A percentile compares a stretch with the other conserved stretches of the same genome.
Conservation (phyloP, 257 asterid species). For the Nicotiana tomentosiformis region DNA sequence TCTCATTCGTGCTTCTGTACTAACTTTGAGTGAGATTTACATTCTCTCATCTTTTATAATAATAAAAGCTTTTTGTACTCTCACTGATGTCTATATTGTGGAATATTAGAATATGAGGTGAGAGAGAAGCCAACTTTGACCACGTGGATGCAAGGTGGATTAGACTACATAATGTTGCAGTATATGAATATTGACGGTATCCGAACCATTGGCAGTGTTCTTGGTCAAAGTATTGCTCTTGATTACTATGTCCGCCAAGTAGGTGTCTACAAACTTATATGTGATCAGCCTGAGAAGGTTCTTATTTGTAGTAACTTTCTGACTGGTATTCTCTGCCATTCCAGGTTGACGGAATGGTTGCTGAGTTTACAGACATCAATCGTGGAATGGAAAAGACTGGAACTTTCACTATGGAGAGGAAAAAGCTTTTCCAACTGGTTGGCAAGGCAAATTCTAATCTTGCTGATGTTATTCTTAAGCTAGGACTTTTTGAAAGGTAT, state of each 20-base stretch:
- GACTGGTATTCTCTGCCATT: constrained; percentile 10
- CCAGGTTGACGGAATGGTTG: constrained; percentile 96
- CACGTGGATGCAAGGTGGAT: constrained; percentile 98
- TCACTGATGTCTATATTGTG: constrained; percentile 6
- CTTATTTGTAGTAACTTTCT: background rate
- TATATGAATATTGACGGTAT: constrained; percentile 75
- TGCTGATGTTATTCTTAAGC: constrained; percentile 92
- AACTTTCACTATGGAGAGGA: constrained; percentile 84
- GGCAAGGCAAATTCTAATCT: constrained; percentile 98
- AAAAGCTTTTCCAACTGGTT: constrained; percentile 91
- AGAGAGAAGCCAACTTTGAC: constrained; percentile 60
- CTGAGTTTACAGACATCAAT: constrained; percentile 87
- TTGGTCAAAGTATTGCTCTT: constrained; percentile 98
- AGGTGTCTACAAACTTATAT: constrained; percentile 14
- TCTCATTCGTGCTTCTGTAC: background rate
- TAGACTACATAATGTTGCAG: constrained; percentile 85
- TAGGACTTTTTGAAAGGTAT: constrained; percentile 98
- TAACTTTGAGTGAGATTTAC: background rate
- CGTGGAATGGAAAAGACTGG: constrained; percentile 98
- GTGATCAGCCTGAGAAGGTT: background rate
- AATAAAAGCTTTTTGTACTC: background rate
- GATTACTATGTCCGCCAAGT: constrained; percentile 99
- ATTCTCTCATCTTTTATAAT: background rate
- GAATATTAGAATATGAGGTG: constrained; percentile 76
- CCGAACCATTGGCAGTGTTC: constrained; percentile 95